phyloP scores from a whole-genome alignment of 2,329 filamentous ascomycete genomes.

The Tricladium varicosporioides region DNA sequence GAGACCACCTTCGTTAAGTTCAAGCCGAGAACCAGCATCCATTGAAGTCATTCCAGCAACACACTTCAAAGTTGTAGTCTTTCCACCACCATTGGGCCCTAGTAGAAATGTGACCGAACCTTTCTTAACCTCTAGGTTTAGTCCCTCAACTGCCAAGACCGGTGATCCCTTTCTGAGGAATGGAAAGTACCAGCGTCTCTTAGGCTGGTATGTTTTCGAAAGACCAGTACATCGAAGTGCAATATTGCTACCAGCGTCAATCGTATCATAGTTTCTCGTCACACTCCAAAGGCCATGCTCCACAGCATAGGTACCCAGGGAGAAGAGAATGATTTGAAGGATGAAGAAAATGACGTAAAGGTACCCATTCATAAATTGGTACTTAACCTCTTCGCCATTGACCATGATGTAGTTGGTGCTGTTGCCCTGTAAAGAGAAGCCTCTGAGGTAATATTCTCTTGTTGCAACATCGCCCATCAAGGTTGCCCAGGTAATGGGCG shows the following conservation, averaged over 20 bases:
- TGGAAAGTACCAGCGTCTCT: conserved; percentile 28
- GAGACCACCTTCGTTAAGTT: conserved; percentile 27
- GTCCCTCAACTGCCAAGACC: conserved; percentile 56
- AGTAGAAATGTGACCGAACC: conserved; percentile 64
- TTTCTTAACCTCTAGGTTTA: conserved; percentile 54
- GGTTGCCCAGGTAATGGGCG: conserved; percentile 24
- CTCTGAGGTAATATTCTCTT: conserved; percentile 18
- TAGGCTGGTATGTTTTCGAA: conserved; percentile 26
- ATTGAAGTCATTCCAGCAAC: conserved; percentile 61
- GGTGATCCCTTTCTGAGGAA: conserved; percentile 35
- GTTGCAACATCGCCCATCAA: conserved; percentile 25
- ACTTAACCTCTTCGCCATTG: conserved; percentile 48
- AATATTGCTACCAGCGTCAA: conserved; percentile 25
- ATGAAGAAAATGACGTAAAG: conserved; percentile 57
- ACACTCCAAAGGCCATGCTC: conserved; percentile 57
- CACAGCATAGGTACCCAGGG: conserved; percentile 55
- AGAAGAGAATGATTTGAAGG: conserved; percentile 58
- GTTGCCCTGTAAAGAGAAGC: conserved; percentile 50
- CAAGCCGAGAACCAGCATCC: conserved; percentile 45
- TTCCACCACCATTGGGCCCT: conserved; percentile 64
- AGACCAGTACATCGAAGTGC: conserved; percentile 25
- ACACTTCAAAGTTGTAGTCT: conserved; percentile 63
- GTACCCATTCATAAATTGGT: conserved; percentile 53
- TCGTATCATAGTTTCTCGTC: conserved; percentile 28
- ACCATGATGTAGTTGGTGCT: not conserved